Evolutionary conservation across 202 grass and related monocot species (phyloP).

Genomic region (Miscanthus sacchariflorus): DNA sequence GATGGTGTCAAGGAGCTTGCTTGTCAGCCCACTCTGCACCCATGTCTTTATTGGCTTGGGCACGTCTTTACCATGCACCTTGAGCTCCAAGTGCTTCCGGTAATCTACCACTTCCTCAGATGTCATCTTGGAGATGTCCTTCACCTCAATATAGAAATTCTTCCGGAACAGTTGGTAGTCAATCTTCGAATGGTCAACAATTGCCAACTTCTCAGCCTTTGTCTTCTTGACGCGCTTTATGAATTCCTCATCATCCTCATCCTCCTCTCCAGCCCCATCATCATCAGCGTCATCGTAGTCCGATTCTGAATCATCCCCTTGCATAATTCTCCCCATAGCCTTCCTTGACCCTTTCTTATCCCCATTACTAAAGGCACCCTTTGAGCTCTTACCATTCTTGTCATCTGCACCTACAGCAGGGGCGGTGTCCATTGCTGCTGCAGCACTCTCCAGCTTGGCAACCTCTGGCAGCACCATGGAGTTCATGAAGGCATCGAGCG

Average conservation of each 20-base stretch:
- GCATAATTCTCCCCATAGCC: constrained; percentile 76
- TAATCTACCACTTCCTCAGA: constrained; percentile 72
- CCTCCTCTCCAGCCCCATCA: constrained; percentile 56
- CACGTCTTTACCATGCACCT: constrained; percentile 96
- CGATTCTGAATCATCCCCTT: constrained; percentile 77
- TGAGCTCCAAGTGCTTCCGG: constrained; percentile 85
- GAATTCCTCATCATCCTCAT: constrained; percentile 93
- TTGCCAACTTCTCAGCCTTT: constrained; percentile 88
- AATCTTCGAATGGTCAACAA: constrained; percentile 98
- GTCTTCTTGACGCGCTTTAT: constrained; percentile 98
- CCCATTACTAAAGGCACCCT: constrained; percentile 52
- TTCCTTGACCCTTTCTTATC: constrained; percentile 54
- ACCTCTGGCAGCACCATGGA: constrained; percentile 94
- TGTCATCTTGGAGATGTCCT: constrained; percentile 85
- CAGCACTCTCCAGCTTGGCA: constrained; percentile 71
- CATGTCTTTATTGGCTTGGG: constrained; percentile 95
- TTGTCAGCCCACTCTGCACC: constrained; percentile 89
- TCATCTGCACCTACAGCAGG: constrained; percentile 21
- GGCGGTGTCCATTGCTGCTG: constrained; percentile 17
- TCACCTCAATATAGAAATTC: constrained; percentile 94
- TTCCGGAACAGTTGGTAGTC: constrained; percentile 84
- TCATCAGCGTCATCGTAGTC: constrained; percentile 60
- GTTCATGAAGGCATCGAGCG: constrained; percentile 93
- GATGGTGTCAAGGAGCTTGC: constrained; percentile 94
- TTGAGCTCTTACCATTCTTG: constrained; percentile 51